Evolutionary conservation across 2,329 filamentous ascomycete genomes (phyloP).

Genomic region (Xylariaceae sp.): DNA sequence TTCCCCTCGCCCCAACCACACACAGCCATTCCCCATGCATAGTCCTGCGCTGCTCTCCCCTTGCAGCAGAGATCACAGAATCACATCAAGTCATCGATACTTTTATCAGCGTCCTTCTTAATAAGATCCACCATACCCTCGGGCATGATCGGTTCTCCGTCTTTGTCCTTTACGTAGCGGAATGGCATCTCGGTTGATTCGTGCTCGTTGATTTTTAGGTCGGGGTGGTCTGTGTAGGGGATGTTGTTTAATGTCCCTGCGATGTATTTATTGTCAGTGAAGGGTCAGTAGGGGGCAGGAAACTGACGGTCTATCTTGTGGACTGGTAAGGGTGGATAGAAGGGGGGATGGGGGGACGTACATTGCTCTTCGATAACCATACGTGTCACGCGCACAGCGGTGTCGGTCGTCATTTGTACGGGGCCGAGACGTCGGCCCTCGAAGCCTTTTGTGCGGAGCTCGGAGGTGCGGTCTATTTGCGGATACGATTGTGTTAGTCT

Average conservation of each 20-base stretch:
- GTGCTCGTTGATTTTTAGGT: constrained; percentile 84
- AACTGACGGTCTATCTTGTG: not conserved
- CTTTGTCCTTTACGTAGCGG: constrained; percentile 77
- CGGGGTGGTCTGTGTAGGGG: constrained; percentile 81
- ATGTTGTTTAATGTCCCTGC: constrained; percentile 66
- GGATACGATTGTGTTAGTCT: constrained; percentile 5
- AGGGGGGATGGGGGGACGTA: constrained; percentile 35
- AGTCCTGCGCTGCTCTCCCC: too few species aligned
- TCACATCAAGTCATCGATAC: constrained; percentile 83
- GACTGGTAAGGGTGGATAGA: not conserved
- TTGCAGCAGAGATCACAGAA: too few species aligned
- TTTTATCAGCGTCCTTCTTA: constrained; percentile 89
- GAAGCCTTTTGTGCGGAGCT: constrained; percentile 91
- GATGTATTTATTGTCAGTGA: not conserved
- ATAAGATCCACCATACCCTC: constrained; percentile 94
- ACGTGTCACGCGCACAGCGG: constrained; percentile 88
- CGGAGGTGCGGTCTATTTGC: constrained; percentile 82
- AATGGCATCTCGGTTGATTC: constrained; percentile 98
- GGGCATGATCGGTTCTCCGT: constrained; percentile 86
- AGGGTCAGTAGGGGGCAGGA: not conserved
- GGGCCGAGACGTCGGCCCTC: constrained; percentile 82
- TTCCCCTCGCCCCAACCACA: too few species aligned
- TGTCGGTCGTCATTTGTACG: constrained; percentile 98
- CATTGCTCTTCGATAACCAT: constrained; percentile 83
- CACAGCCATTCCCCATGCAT: too few species aligned